A percentile compares a stretch with the other conserved stretches of the same genome.
These are phyloP conservation scores for Blastobotrys muscicola DNA, from an alignment of 805 yeast species.

Conservation along the genomic window DNA sequence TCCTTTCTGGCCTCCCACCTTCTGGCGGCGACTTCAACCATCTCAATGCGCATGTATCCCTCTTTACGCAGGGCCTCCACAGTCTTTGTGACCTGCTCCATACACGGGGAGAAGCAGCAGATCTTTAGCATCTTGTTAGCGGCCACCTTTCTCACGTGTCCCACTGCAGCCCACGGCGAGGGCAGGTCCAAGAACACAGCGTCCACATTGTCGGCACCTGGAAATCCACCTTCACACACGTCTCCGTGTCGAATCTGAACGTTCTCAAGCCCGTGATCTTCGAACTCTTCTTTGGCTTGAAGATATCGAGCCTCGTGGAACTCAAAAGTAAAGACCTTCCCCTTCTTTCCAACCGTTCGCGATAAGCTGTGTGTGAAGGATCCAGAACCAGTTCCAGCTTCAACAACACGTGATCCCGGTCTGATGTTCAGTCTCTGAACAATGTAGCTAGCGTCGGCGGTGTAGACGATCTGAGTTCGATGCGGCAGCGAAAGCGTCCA, in stretches of 20 bases:
- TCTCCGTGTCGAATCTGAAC: slow-evolving; percentile 81
- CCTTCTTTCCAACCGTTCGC: slow-evolving; percentile 55
- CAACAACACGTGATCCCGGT: slow-evolving; percentile 73
- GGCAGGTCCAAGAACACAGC: slow-evolving; percentile 87
- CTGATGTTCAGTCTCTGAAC: slow-evolving; percentile 69
- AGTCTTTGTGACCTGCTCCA: slow-evolving; percentile 90
- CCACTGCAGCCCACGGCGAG: slow-evolving; percentile 94
- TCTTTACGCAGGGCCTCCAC: slow-evolving; percentile 59
- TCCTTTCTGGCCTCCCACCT: slow-evolving; percentile 86
- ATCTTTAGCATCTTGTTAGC: slow-evolving; percentile 50
- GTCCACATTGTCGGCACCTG: slow-evolving; percentile 35
- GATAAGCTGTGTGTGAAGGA: slow-evolving; percentile 91
- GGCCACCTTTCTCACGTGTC: slow-evolving; percentile 54
- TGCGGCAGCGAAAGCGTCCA: slow-evolving; percentile 97
- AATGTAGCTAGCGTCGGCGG: slow-evolving; percentile 90
- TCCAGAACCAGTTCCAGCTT: slow-evolving; percentile 98
- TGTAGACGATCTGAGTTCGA: slow-evolving; percentile 93
- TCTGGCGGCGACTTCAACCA: slow-evolving; percentile 81
- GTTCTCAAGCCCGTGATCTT: slow-evolving; percentile 55
- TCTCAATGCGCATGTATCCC: slow-evolving; percentile 82
- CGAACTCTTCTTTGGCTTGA: slow-evolving; percentile 73
- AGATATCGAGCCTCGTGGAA: slow-evolving; percentile 77
- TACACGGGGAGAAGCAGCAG: slow-evolving; percentile 96
- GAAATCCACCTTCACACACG: slow-evolving; percentile 84
- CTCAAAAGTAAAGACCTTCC: slow-evolving; percentile 75